These are phyloP conservation scores for Cutaneotrichosporon cavernicola DNA, from an alignment of 1,284 basidiomycete genomes.

Conservation along the genomic window DNA sequence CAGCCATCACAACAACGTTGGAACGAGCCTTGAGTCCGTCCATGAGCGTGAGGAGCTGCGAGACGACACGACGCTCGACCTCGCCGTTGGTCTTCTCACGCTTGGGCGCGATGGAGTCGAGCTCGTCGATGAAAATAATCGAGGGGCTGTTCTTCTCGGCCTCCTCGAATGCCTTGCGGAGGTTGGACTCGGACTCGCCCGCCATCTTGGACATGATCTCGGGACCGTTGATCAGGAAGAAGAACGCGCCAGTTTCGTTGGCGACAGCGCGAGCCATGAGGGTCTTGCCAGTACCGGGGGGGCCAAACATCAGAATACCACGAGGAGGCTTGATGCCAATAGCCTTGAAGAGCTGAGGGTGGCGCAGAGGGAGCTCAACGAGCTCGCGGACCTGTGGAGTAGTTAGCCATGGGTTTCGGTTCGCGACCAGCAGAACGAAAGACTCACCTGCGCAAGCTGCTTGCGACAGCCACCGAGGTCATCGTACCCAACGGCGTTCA, in stretches of 20 bases:
- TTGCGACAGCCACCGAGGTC: slow-evolving; percentile 99
- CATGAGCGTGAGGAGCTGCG: slow-evolving; percentile 96
- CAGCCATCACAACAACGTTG: slow-evolving; percentile 99
- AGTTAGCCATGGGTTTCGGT: background rate
- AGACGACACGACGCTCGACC: slow-evolving; percentile 98
- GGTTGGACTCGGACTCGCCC: slow-evolving; percentile 94
- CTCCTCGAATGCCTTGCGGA: slow-evolving; percentile 97
- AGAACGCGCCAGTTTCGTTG: slow-evolving; percentile 99
- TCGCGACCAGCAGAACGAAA: slow-evolving; percentile 62
- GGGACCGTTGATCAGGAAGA: slow-evolving; percentile 99
- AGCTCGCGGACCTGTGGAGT: slow-evolving; percentile 78
- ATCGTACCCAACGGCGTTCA: slow-evolving; percentile 97
- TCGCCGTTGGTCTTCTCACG: slow-evolving; percentile 99
- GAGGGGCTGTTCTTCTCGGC: slow-evolving; percentile 99
- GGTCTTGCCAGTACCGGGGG: slow-evolving; percentile 96
- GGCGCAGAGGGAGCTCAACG: slow-evolving; percentile 93
- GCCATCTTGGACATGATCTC: slow-evolving; percentile 99
- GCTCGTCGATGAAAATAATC: slow-evolving; percentile 97
- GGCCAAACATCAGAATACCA: slow-evolving; percentile 94
- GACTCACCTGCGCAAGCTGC: slow-evolving; percentile 94
- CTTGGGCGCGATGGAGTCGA: slow-evolving; percentile 98
- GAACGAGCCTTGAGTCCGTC: slow-evolving; percentile 97
- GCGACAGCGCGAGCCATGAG: slow-evolving; percentile 99
- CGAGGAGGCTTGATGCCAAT: slow-evolving; percentile 99
- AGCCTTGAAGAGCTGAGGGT: slow-evolving; percentile 98